A percentile compares a stretch with the other conserved stretches of the same genome.
These are phyloP conservation scores for Cryphonectria radicalis DNA, from an alignment of 2,329 filamentous ascomycete genomes.

Conservation along the genomic window DNA sequence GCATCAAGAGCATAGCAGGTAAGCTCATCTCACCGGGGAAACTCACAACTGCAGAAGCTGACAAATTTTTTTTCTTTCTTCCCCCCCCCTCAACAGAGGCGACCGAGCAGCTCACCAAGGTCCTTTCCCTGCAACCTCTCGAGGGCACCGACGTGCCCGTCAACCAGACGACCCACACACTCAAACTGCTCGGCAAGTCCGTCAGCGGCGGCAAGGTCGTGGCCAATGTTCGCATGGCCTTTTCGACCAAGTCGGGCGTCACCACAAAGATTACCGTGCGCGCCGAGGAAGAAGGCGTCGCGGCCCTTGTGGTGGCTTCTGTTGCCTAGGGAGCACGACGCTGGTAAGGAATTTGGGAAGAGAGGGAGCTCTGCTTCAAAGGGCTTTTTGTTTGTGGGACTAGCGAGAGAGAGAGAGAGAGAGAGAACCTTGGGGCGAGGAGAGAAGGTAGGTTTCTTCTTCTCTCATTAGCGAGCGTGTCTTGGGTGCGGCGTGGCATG, in stretches of 20 bases:
- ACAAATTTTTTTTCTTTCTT: neutral
- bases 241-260: conserved; percentile 87
- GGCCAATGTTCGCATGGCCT: conserved; percentile 89
- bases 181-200: conserved; percentile 96
- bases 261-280: conserved; percentile 94
- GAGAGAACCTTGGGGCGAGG: neutral
- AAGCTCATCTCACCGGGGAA: conserved; percentile 40
- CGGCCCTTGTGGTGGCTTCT: conserved; percentile 80
- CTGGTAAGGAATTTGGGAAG: too few species aligned
- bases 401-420: too few species aligned
- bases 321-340: conserved; percentile 62
- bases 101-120: conserved; percentile 85
- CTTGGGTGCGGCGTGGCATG: neutral
- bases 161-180: conserved; percentile 86
- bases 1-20: conserved; percentile 92
- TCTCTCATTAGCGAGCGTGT: neutral
- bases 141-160: conserved; percentile 92
- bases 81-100: conserved; percentile 74
- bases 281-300: conserved; percentile 91
- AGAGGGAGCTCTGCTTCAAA: too few species aligned
- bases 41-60: conserved; percentile 9
- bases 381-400: neutral
- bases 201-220: conserved; percentile 88
- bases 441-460: neutral
- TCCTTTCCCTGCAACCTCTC: conserved; percentile 87